A percentile compares a stretch with the other conserved stretches of the same genome.
Conservation (phyloP, 352 stramenopile genomes). For the Pythium folliculosum region DNA sequence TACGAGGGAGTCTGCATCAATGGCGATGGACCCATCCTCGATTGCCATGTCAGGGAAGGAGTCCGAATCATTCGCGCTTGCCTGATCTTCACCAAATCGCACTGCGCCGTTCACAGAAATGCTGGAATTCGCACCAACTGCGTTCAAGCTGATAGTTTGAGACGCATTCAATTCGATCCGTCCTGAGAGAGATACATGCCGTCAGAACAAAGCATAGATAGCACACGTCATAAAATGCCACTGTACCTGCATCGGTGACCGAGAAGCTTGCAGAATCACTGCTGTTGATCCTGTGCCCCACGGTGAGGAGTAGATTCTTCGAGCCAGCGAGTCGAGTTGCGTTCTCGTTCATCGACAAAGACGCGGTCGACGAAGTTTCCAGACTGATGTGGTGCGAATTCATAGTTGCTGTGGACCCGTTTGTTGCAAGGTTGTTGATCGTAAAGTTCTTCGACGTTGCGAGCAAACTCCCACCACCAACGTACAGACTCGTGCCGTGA, state of each 20-base stretch:
- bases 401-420: slow-evolving; percentile 39
- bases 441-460: slow-evolving; percentile 45
- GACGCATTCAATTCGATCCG: slow-evolving; percentile 19
- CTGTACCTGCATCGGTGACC: slow-evolving; percentile 12
- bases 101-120: slow-evolving; percentile 19
- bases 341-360: slow-evolving; percentile 12
- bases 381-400: slow-evolving; percentile 44
- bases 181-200: slow-evolving; percentile 3
- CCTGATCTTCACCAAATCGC: slow-evolving; percentile 9
- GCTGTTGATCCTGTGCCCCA: slow-evolving; percentile 3
- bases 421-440: slow-evolving; percentile 46
- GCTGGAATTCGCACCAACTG: slow-evolving; percentile 5
- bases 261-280: slow-evolving; percentile 4
- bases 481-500: slow-evolving; percentile 44
- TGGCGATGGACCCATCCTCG: slow-evolving; percentile 12
- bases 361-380: background rate
- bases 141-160: slow-evolving; percentile 3
- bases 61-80: background rate
- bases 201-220: background rate
- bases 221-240: too few relatives aligned
- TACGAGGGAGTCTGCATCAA: slow-evolving; percentile 20
- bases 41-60: slow-evolving; percentile 6
- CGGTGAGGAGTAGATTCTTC: background rate
- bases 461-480: slow-evolving; percentile 44
- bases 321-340: slow-evolving; percentile 4